Evolutionary conservation across 73 alveolate species (phyloP).

Genomic region (Symbiodinium pilosum): DNA sequence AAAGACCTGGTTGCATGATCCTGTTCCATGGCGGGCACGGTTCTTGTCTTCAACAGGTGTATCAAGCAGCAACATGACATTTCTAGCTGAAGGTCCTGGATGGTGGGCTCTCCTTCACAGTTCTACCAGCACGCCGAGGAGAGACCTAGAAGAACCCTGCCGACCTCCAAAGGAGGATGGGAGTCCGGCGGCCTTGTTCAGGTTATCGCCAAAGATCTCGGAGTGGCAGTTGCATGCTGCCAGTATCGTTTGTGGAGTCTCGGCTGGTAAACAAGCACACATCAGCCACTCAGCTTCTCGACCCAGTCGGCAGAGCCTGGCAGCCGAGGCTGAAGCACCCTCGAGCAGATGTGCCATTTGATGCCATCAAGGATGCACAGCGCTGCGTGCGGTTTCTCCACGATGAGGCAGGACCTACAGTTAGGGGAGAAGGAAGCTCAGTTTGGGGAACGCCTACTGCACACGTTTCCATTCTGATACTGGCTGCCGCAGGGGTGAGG

Average conservation of each 20-base stretch:
- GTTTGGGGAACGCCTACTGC: too few relatives aligned
- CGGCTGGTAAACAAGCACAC: neutral
- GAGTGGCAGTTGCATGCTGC: constrained; percentile 83
- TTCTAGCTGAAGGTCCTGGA: neutral
- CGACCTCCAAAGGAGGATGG: neutral
- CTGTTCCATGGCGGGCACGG: constrained; percentile 65
- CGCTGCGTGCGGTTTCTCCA: constrained; percentile 51
- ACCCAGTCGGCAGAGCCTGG: neutral
- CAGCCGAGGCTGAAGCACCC: constrained; percentile 65
- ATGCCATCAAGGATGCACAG: constrained; percentile 69
- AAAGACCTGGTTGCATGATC: constrained; percentile 60
- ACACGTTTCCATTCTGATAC: too few relatives aligned
- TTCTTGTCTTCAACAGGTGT: too few relatives aligned
- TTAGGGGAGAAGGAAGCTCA: too few relatives aligned
- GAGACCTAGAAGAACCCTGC: neutral
- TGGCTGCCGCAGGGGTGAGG: too few relatives aligned
- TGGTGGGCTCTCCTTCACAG: constrained; percentile 56
- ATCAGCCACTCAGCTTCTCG: too few relatives aligned
- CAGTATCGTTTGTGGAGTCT: constrained; percentile 38
- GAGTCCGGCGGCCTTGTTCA: neutral
- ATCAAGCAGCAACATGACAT: too few relatives aligned
- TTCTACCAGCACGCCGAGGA: constrained; percentile 77
- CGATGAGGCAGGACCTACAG: too few relatives aligned
- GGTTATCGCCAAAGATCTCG: constrained; percentile 60
- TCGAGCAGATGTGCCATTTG: constrained; percentile 78